These are phyloP conservation scores for Theileria equi DNA, from an alignment of 169 alveolate genomes.

Conservation along the genomic window DNA sequence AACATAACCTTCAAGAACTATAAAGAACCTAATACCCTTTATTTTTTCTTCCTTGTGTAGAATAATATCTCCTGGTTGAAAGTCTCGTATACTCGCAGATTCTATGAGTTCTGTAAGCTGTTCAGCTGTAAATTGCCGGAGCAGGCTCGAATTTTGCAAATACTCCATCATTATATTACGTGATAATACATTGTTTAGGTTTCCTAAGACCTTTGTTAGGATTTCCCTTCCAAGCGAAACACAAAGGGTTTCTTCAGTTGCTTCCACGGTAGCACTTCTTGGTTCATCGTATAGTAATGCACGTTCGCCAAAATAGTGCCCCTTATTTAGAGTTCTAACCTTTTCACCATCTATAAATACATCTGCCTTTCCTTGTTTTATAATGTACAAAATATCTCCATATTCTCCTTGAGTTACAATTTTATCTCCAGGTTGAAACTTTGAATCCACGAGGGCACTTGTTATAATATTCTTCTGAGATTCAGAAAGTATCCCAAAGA, in stretches of 20 bases:
- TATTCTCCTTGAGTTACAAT: slow-evolving; percentile 89
- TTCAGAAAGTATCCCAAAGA: slow-evolving; percentile 84
- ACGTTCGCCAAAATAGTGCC: slow-evolving; percentile 92
- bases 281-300: slow-evolving; percentile 89
- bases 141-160: slow-evolving; percentile 80
- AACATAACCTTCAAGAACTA: slow-evolving; percentile 86
- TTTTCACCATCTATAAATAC: slow-evolving; percentile 78
- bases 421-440: slow-evolving; percentile 75
- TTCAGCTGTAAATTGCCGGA: slow-evolving; percentile 79
- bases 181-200: slow-evolving; percentile 81
- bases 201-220: slow-evolving; percentile 80
- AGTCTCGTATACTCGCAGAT: slow-evolving; percentile 77
- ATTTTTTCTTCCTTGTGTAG: slow-evolving; percentile 68
- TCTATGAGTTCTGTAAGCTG: slow-evolving; percentile 75
- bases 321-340: slow-evolving; percentile 79
- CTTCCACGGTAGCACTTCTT: slow-evolving; percentile 90
- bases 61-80: slow-evolving; percentile 60
- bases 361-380: slow-evolving; percentile 86
- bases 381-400: slow-evolving; percentile 87
- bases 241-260: slow-evolving; percentile 81
- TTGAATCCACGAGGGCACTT: slow-evolving; percentile 83
- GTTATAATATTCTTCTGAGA: slow-evolving; percentile 86
- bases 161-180: slow-evolving; percentile 82
- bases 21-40: slow-evolving; percentile 78
- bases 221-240: slow-evolving; percentile 80